Percentiles rank a stretch among this genome's conserved stretches.
Evolutionary conservation across 2,329 filamentous ascomycete species (phyloP).

Genomic region (Colletotrichum acutatum): DNA sequence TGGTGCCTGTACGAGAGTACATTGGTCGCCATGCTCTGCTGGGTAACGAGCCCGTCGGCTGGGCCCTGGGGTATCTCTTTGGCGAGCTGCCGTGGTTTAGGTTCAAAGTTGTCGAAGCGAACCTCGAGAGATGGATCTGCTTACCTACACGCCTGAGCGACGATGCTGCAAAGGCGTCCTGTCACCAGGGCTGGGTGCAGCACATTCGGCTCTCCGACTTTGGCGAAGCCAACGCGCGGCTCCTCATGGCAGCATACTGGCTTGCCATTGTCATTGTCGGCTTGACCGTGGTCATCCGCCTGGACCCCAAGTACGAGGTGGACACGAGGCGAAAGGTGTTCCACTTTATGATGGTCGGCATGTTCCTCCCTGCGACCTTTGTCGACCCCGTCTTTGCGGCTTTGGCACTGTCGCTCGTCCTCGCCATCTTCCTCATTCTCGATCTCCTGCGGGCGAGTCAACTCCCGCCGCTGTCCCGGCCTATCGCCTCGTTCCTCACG

Average conservation of each 20-base stretch:
- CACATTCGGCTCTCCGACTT: slow-evolving; percentile 71
- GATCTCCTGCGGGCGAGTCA: slow-evolving; percentile 92
- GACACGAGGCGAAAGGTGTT: slow-evolving; percentile 97
- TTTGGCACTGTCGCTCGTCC: slow-evolving; percentile 80
- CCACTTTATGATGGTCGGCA: slow-evolving; percentile 97
- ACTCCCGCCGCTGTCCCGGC: slow-evolving; percentile 87
- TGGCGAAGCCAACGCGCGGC: slow-evolving; percentile 84
- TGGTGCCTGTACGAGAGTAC: slow-evolving; percentile 77
- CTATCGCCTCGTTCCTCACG: slow-evolving; percentile 86
- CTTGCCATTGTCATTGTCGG: slow-evolving; percentile 75
- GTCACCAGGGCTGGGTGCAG: slow-evolving; percentile 70
- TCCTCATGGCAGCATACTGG: slow-evolving; percentile 82
- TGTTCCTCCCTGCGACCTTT: slow-evolving; percentile 89
- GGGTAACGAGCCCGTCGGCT: slow-evolving; percentile 85
- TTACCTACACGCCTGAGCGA: slow-evolving; percentile 64
- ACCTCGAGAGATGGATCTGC: slow-evolving; percentile 80
- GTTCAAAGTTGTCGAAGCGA: slow-evolving; percentile 74
- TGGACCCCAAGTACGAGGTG: slow-evolving; percentile 85
- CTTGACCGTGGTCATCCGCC: slow-evolving; percentile 77
- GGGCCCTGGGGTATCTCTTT: slow-evolving; percentile 90
- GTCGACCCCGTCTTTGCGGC: slow-evolving; percentile 87
- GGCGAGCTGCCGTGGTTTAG: slow-evolving; percentile 81
- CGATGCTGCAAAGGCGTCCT: slow-evolving; percentile 46
- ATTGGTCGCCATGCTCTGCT: slow-evolving; percentile 75
- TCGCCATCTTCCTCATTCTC: slow-evolving; percentile 87